Conservation (phyloP, 75 land plant genomes). For the Ceratopteris richardii region DNA sequence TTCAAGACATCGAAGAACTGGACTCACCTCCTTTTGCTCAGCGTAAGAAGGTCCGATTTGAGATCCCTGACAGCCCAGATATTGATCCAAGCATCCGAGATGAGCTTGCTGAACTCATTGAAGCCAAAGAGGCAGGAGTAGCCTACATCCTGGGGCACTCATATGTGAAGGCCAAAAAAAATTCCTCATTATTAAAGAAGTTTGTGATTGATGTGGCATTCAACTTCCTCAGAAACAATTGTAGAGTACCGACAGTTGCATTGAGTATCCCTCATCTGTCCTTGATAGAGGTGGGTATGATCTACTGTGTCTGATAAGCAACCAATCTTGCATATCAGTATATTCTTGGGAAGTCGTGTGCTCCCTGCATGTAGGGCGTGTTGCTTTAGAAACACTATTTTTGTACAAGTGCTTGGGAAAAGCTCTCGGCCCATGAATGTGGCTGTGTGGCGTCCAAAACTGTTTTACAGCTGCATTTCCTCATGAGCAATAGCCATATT, state of each 20-base stretch:
- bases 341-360: not conserved
- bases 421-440: too few relatives aligned
- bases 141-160: constrained; percentile 63
- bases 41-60: constrained; percentile 33
- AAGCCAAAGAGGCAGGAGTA: constrained; percentile 45
- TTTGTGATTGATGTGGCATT: constrained; percentile 37
- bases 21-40: constrained; percentile 24
- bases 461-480: too few relatives aligned
- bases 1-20: constrained; percentile 46
- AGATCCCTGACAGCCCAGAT: constrained; percentile 22
- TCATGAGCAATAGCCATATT: too few relatives aligned
- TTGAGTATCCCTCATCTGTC: constrained; percentile 45
- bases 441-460: too few relatives aligned
- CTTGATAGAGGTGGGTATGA: constrained; percentile 64
- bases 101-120: constrained; percentile 38
- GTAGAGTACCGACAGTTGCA: constrained; percentile 49
- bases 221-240: constrained; percentile 48
- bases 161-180: constrained; percentile 45
- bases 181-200: constrained; percentile 47
- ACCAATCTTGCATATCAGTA: not conserved
- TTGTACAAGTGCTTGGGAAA: too few relatives aligned
- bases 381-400: too few relatives aligned
- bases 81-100: constrained; percentile 24
- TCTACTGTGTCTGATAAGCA: constrained; percentile 34
- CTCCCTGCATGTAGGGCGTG: too few relatives aligned